Evolutionary conservation across 331 rosid genomes (phyloP).

Genomic region (Malus hybrid): DNA sequence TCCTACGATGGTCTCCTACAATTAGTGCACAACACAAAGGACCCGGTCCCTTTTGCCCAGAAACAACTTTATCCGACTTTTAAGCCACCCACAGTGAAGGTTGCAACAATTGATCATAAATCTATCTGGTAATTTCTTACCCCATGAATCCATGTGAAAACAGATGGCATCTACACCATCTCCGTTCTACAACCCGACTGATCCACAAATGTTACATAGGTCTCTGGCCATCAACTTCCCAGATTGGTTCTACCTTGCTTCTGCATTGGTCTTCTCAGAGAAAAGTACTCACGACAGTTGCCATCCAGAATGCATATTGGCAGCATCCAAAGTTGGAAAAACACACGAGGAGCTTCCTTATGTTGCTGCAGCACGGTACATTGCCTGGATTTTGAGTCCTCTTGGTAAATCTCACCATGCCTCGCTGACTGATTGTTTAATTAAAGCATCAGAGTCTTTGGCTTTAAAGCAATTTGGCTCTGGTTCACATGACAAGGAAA

Average conservation of each 20-base stretch:
- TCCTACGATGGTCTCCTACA: conserved; percentile 12
- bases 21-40: not conserved
- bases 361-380: conserved; percentile 29
- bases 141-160: conserved; percentile 6
- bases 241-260: conserved; percentile 32
- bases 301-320: not conserved
- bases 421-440: conserved; percentile 17
- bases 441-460: conserved; percentile 21
- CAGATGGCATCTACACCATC: conserved; percentile 6
- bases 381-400: conserved; percentile 35
- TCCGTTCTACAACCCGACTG: conserved; percentile 1
- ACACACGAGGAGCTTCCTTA: conserved; percentile 1
- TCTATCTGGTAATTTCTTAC: conserved; percentile 34
- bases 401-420: conserved; percentile 15
- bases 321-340: conserved; percentile 6
- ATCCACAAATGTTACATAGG: conserved; percentile 24
- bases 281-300: conserved; percentile 2
- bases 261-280: conserved; percentile 24
- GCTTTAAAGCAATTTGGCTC: conserved; percentile 1
- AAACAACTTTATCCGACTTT: not conserved
- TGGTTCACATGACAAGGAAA: conserved; percentile 14
- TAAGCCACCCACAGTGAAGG: conserved; percentile 6
- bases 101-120: conserved; percentile 19
- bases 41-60: not conserved
- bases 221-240: conserved; percentile 41